Percentiles rank a stretch among this genome's conserved stretches.
Conservation (phyloP, 768 basidiomycete species). For the Pleurotus djamor region DNA sequence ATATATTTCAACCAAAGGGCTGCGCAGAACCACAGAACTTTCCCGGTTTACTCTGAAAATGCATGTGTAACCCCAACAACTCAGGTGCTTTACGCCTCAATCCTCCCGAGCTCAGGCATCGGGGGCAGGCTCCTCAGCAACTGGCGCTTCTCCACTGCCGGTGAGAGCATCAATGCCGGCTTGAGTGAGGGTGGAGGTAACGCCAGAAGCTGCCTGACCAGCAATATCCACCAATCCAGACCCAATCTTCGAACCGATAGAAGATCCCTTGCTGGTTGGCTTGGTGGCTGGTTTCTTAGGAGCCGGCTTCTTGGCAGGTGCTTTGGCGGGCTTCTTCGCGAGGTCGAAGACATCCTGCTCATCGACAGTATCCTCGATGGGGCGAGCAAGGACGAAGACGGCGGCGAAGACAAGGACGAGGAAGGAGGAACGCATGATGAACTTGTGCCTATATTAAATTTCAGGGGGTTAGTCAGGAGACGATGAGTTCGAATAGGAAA, state of each 20-base stretch:
- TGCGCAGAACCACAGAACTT: no score
- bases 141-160: no score
- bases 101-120: not conserved
- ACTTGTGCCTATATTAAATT: not conserved
- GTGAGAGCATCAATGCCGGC: not conserved
- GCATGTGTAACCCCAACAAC: conserved; percentile 35
- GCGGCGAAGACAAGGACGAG: not conserved
- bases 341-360: not conserved
- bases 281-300: not conserved
- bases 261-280: not conserved
- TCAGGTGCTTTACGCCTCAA: not conserved
- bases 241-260: no score
- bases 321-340: no score
- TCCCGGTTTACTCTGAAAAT: no score
- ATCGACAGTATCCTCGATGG: not conserved
- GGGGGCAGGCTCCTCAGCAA: not conserved
- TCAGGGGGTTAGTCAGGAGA: not conserved
- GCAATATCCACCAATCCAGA: not conserved
- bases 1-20: no score
- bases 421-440: not conserved
- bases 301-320: no score
- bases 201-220: not conserved
- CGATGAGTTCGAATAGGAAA: not conserved
- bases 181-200: not conserved
- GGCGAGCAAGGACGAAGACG: not conserved